A percentile compares a stretch with the other conserved stretches of the same genome.
phyloP scores from a whole-genome alignment of 1,284 basidiomycete genomes.

The Agaricales sp. region DNA sequence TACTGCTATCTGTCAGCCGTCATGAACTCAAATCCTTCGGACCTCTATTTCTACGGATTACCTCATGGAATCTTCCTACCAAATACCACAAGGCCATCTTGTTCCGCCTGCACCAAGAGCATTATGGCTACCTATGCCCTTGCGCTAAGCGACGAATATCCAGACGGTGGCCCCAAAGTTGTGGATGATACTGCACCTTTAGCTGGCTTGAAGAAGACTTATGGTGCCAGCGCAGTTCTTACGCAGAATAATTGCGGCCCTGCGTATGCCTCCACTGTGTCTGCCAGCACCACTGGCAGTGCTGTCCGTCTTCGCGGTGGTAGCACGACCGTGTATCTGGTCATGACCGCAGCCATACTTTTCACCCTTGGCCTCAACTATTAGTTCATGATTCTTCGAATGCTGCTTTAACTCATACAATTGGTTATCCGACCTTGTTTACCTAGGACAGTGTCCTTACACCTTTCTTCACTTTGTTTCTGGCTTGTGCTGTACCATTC shows the following conservation, averaged over 20 bases:
- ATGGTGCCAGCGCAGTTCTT: slow-evolving; percentile 21
- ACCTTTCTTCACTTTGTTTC: too few relatives aligned
- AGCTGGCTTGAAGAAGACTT: slow-evolving; percentile 22
- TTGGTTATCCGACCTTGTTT: too few relatives aligned
- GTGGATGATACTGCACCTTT: not conserved
- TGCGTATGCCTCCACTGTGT: slow-evolving; percentile 17
- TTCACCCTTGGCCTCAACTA: too few relatives aligned
- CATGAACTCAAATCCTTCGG: slow-evolving; percentile 38
- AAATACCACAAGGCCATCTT: slow-evolving; percentile 34
- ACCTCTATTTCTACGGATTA: slow-evolving; percentile 57
- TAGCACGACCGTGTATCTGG: too few relatives aligned
- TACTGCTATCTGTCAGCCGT: slow-evolving; percentile 68
- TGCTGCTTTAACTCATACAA: too few relatives aligned
- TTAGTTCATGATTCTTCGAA: too few relatives aligned
- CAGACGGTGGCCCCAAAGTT: not conserved
- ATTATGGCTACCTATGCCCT: slow-evolving; percentile 25
- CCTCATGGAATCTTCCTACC: slow-evolving; percentile 46
- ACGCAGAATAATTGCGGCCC: slow-evolving; percentile 25
- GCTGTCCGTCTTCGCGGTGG: not conserved
- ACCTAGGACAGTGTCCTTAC: too few relatives aligned
- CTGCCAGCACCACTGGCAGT: not conserved
- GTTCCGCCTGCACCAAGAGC: slow-evolving; percentile 46
- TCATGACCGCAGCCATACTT: too few relatives aligned
- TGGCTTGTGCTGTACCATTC: too few relatives aligned
- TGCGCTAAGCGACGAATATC: slow-evolving; percentile 19